phyloP scores from a whole-genome alignment of 495 filamentous ascomycete genomes.

The Talaromyces liani region DNA sequence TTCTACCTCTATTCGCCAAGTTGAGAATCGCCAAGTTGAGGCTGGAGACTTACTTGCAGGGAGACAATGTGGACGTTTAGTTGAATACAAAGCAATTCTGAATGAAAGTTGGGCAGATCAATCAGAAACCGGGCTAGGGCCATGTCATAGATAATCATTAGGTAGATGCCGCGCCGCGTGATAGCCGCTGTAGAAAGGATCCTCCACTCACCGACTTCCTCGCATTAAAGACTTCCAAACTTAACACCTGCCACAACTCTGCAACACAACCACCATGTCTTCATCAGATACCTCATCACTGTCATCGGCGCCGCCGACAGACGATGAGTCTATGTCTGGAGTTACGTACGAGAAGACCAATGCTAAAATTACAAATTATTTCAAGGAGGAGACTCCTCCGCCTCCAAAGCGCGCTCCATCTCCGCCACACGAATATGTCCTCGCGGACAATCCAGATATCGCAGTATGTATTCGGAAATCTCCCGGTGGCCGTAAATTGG shows the following conservation, averaged over 20 bases:
- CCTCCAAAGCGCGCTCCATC: slow-evolving; percentile 70
- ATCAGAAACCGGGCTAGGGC: not conserved
- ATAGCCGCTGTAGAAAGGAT: slow-evolving; percentile 10
- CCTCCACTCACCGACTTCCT: slow-evolving; percentile 10
- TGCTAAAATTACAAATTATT: slow-evolving; percentile 38
- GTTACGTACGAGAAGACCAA: slow-evolving; percentile 35
- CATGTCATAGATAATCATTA: slow-evolving; percentile 2
- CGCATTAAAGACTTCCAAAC: not conserved
- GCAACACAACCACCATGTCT: slow-evolving; percentile 29
- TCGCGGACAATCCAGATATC: slow-evolving; percentile 83
- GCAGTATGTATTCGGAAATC: slow-evolving; percentile 56
- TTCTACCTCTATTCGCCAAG: not conserved
- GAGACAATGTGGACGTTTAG: not conserved
- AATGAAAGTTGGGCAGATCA: not conserved
- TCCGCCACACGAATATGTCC: slow-evolving; percentile 79
- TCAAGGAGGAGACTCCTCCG: slow-evolving; percentile 46
- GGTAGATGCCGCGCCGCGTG: slow-evolving; percentile 9
- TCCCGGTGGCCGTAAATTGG: slow-evolving; percentile 26
- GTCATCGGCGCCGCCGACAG: slow-evolving; percentile 50
- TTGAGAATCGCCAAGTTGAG: not conserved
- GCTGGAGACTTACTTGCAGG: not conserved
- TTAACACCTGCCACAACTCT: slow-evolving; percentile 13
- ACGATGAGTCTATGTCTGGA: slow-evolving; percentile 39
- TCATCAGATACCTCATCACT: slow-evolving; percentile 49
- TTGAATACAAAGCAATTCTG: slow-evolving; percentile 2